Percentiles rank a stretch among this genome's conserved stretches.
phyloP scores from a whole-genome alignment of 345 rosid genomes.

The Sonneratia alba region DNA sequence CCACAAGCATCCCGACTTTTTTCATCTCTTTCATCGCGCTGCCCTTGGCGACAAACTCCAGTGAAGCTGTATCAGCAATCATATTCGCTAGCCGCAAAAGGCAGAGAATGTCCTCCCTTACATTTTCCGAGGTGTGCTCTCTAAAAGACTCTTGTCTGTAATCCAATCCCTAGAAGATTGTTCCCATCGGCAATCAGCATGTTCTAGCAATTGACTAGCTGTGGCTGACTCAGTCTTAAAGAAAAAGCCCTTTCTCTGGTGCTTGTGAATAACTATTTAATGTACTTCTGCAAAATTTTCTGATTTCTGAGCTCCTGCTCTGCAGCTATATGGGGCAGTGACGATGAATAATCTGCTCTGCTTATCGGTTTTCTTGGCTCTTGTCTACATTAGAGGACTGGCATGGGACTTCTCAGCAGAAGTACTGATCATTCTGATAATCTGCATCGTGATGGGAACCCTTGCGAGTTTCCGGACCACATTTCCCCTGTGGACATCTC shows the following conservation, averaged over 20 bases:
- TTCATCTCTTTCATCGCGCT: conserved; percentile 87
- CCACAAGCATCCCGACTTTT: conserved; percentile 87
- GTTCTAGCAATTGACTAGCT: neutral
- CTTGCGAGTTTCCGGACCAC: conserved; percentile 84
- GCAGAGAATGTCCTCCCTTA: conserved; percentile 67
- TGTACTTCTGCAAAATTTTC: neutral
- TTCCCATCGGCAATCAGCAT: too few relatives aligned
- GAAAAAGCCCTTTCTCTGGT: neutral
- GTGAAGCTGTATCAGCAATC: conserved; percentile 93
- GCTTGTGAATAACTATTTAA: neutral
- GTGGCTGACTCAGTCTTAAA: neutral
- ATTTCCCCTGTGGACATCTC: conserved; percentile 91
- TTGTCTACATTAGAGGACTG: conserved; percentile 64
- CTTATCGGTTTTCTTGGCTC: conserved; percentile 80
- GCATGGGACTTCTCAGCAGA: conserved; percentile 97
- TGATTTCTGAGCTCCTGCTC: neutral
- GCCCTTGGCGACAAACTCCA: conserved; percentile 89
- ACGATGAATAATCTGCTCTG: conserved; percentile 90
- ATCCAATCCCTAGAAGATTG: too few relatives aligned
- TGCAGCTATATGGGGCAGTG: conserved; percentile 86
- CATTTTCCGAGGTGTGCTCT: conserved; percentile 77
- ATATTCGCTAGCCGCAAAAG: conserved; percentile 77
- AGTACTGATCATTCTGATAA: conserved; percentile 75
- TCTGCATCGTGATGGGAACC: conserved; percentile 69
- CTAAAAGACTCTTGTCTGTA: neutral